Evolutionary conservation across 2,329 filamentous ascomycete genomes (phyloP), one percentile per base, ranked within the genome.

Genomic region (Exophiala aquamarina): DNA sequence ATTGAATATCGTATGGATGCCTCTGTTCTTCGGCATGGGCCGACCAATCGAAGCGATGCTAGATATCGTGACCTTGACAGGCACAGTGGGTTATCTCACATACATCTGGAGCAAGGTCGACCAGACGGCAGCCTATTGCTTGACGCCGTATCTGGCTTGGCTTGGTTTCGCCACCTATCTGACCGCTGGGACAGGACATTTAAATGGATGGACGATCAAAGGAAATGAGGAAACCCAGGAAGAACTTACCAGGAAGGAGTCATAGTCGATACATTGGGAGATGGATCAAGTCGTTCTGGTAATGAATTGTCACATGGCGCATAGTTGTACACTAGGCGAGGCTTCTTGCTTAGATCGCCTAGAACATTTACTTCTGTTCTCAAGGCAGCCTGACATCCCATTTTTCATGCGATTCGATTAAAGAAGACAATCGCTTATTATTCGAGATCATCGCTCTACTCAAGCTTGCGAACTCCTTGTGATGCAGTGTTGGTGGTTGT

Each of bases 1-100:
- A 9, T 75, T 96, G 41, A 96, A 96, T 66, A 74, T 95, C 21
- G 68, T 85, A 44, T 97, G 89, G 89, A 96, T 90, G 80, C 92
- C 92, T 10, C 78, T 96, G 9, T 96, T 96, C 78, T 96, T 95
- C 64, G 78, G 80, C n/a, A 63, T 85, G 41, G 83, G 84, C 55
- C 80, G 81, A 13, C 89, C 90, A 1, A 75, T 85, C 42, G 80
- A 82, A 62, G 90, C 91, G 3, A 82, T 88, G 5, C 77, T 78
- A 20, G 88, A 96, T 64, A 84, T 95, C 41, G 69, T 87, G 20
- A 77, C 83, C 0, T 74, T 96, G 7, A 74, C 85, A 1, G 89
- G 86, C 7, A 72, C 85, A 21, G 87, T 88, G 38, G 79, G 77
- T 5, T 91, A 89, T 59, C 69, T 96, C 41, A 78, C 87, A 11